A percentile compares a stretch with the other conserved stretches of the same genome.
These are phyloP conservation scores for Penicillium palitans DNA, from an alignment of 2,329 filamentous ascomycete genomes.

Conservation along the genomic window DNA sequence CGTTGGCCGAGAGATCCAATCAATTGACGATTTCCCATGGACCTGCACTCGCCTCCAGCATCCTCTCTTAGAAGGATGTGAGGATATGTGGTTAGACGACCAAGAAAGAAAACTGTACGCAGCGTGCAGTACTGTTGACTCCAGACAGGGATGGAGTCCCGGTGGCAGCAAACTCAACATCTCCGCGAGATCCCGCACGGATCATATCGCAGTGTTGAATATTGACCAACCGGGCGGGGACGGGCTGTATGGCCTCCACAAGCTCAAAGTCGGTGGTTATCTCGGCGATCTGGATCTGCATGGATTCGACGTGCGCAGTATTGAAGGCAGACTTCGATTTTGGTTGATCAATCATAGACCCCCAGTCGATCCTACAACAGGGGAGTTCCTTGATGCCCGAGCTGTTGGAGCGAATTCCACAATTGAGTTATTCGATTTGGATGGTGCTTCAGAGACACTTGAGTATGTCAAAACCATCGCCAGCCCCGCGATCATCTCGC, in stretches of 20 bases:
- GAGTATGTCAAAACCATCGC: not conserved
- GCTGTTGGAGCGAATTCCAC: not conserved
- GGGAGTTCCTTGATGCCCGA: not conserved
- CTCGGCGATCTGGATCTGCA: not conserved
- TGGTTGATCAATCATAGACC: conserved; percentile 2
- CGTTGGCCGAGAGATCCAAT: conserved; percentile 26
- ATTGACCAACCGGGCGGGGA: conserved; percentile 27
- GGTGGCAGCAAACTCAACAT: conserved; percentile 23
- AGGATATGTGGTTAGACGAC: conserved; percentile 33
- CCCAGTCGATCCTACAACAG: not conserved
- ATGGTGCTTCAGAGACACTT: not conserved
- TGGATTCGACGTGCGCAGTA: not conserved
- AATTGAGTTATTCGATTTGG: not conserved
- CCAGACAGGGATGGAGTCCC: not conserved
- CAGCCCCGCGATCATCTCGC: not conserved
- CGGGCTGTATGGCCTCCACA: conserved; percentile 20
- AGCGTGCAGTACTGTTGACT: not conserved
- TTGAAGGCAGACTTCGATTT: not conserved
- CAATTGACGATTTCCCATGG: conserved; percentile 36
- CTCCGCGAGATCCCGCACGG: conserved; percentile 22
- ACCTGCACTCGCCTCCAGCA: conserved; percentile 26
- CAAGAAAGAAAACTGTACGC: not conserved
- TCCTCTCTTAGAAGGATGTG: conserved; percentile 31
- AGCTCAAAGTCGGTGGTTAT: not conserved
- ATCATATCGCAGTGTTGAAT: conserved; percentile 31